Evolutionary conservation across 352 stramenopile genomes (phyloP), one percentile per base, ranked within the genome.

Genomic region (Phytophthora boehmeriae): DNA sequence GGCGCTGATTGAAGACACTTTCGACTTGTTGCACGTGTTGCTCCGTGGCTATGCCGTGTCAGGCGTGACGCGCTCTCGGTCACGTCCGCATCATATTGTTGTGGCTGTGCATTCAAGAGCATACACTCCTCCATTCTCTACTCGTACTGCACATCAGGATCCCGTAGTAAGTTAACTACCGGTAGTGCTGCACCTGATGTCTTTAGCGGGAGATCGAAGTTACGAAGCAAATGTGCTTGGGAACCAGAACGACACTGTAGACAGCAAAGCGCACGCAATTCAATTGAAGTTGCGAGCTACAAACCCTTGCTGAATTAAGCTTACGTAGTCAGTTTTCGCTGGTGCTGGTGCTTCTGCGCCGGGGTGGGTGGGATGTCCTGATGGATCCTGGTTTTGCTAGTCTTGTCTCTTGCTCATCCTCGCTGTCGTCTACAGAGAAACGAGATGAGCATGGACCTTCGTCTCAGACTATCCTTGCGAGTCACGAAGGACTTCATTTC

Each of bases 351-450:
- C 42, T 34, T n/a, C n/a, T 48, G 20, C 20, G 16, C 42, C 10
- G 20, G 22, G 42, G 9, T 16, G 22, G 22, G 43, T 53, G n/a
- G 51, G 54, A 42, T 54, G 48, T 60, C 50, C 49, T 66, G 45
- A 61, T 55, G 48, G 43, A 17, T 51, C 27, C 52, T 44, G 52
- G 49, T 57, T 68, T 54, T 62, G 59, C 38, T 53, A 14, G 17
- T 23, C 35, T 59, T 50, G 41, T 59, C 44, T 58, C 32, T 17
- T 55, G 46, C n/a, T 11, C 49, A 50, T 51, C 48, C 41, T 25
- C 34, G 11, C 38, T 22, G 38, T 44, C 38, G 38, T 44, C 38
- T 44, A 44, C 38, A 20, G 19, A 30, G 22, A 44, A 44, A 19
- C 13, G 38, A 22, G 38, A 44, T 44, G 38, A 17, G 38, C 38